Percentiles rank a stretch among this genome's conserved stretches.
Conservation (phyloP, 345 rosid species). For the Eucalyptus viminalis region DNA sequence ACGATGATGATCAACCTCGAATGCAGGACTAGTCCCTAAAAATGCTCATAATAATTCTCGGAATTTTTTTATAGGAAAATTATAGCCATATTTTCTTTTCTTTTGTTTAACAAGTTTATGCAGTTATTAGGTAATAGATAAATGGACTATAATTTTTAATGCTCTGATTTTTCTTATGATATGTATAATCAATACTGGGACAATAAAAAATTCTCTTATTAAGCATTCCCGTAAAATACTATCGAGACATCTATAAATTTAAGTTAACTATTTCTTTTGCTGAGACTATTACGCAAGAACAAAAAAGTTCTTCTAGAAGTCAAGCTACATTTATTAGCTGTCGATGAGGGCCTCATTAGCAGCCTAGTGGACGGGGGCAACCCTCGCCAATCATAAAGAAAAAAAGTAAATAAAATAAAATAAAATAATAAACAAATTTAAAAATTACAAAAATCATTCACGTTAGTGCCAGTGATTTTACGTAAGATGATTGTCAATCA, state of each 20-base stretch:
- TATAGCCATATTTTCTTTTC: not conserved
- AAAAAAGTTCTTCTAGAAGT: not conserved
- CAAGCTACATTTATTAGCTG: not conserved
- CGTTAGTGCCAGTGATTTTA: too few relatives aligned
- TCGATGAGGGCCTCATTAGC: too few relatives aligned
- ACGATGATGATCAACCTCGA: too few relatives aligned
- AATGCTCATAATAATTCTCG: not conserved
- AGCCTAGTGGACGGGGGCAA: too few relatives aligned
- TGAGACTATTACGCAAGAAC: not conserved
- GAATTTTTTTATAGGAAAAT: not conserved
- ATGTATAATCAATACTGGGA: not conserved
- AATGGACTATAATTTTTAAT: not conserved
- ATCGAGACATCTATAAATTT: not conserved
- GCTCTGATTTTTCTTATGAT: not conserved
- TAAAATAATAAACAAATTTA: too few relatives aligned
- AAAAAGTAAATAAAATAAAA: too few relatives aligned
- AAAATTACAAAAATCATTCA: too few relatives aligned
- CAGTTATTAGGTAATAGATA: not conserved
- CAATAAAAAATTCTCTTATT: not conserved
- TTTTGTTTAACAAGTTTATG: not conserved
- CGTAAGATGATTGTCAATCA: too few relatives aligned
- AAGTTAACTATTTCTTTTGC: not conserved
- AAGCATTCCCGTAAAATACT: not conserved
- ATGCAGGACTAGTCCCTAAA: too few relatives aligned
- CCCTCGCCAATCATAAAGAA: too few relatives aligned